Base-by-base conservation (phyloP, 2,329 filamentous ascomycete genomes). In the Blastomyces emzantsi region DNA sequence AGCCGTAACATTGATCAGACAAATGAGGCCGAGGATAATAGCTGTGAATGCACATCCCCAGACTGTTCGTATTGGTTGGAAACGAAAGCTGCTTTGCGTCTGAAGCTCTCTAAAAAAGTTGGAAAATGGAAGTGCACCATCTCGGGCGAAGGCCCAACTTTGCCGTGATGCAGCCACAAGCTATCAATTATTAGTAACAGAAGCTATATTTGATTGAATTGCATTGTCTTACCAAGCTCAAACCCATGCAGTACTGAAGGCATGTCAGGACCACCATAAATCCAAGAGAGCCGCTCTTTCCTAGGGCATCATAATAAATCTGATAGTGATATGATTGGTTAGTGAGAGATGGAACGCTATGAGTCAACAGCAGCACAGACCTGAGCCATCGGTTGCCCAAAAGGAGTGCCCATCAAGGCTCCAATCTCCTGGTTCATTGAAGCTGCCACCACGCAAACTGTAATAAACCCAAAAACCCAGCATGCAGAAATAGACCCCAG, bases 71-170 rank as follows among this genome's bases (percentile, higher is more conserved):
- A 86, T 75, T 0, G 85, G 85, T 61, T 85, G 86, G 67, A 81
- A 84, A 13, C 49, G 49, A 17, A 28, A 52, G 22, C 80, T 81
- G 51, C 86, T 79, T 1, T 75, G 76, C 64, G 79, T 79, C 66
- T 79, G 83, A 69, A 87, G 82, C 7, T 79, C 78, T 41, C 83
- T 78, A 72, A 86, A 83, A 72, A 83, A 85, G 5, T 66, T 71
- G 1, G 82, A 84, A 70, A 87, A 86, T 0, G 85, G 85, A 1
- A 87, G 76, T 1, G 84, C 85, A 1, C 83, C 83, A 68, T 87
- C 85, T 30, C 85, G 80, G 9, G 82, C 83, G 70, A 87, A 87
- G 0, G 85, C 85, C 85, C 85, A 87, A 39, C 78, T 79, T 72
- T 87, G 85, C 6, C 85, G 79, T 6, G 82, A 85, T 4, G 81